Evolutionary conservation across 345 rosid species (phyloP).

Genomic region (Nasturtium officinale): DNA sequence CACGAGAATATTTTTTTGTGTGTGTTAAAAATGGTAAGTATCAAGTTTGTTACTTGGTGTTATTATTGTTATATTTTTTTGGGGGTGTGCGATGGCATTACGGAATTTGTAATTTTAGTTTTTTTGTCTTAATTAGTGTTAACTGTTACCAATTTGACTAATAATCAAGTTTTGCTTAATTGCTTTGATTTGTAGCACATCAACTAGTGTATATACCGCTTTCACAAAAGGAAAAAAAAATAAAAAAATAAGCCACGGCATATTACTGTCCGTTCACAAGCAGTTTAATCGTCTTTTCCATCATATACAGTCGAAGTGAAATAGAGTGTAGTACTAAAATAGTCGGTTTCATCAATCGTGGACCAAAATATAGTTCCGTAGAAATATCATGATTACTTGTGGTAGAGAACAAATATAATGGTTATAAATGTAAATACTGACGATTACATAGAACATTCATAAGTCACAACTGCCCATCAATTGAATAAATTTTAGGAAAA

Average conservation of each 20-base stretch:
- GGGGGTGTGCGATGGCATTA: constrained; percentile 5
- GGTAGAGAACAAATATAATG: constrained; percentile 28
- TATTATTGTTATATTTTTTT: neutral
- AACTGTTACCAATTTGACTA: constrained; percentile 8
- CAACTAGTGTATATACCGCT: no score
- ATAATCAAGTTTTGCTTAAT: neutral
- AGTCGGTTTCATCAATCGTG: constrained; percentile 25
- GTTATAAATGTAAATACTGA: constrained; percentile 30
- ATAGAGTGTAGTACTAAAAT: neutral
- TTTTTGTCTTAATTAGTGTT: constrained; percentile 14
- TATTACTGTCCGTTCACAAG: no score
- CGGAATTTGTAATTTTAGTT: constrained; percentile 9
- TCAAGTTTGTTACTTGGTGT: constrained; percentile 19
- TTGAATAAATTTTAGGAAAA: neutral
- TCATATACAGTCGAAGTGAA: no score
- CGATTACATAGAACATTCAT: constrained; percentile 28
- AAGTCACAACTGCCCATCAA: constrained; percentile 26
- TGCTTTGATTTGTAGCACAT: neutral
- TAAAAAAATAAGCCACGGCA: no score
- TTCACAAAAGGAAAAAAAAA: no score
- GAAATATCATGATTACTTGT: constrained; percentile 23
- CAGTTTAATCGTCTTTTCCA: no score
- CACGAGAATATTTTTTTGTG: neutral
- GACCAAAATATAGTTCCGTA: constrained; percentile 8
- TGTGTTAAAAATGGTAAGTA: constrained; percentile 1